Base-by-base conservation (phyloP, 345 rosid genomes). In the Ailanthus altissimus region DNA sequence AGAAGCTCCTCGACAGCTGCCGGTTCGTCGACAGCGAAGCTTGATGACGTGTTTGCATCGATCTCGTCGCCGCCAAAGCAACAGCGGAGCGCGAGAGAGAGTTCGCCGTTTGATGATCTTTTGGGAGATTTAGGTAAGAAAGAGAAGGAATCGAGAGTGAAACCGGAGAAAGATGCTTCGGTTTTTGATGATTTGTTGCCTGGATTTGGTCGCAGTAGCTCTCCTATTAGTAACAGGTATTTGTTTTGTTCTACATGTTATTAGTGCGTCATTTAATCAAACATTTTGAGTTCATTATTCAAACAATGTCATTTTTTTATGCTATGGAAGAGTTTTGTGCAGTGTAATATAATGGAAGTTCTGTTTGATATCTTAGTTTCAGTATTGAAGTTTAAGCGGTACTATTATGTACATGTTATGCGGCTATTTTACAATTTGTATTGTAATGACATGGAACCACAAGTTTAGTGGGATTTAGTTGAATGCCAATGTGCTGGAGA, bases 101-200 rank as follows among this genome's bases (percentile, higher is more conserved):
- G 72, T 78, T 82, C 82, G 70, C 71, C 86, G 0, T 84, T 90
- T 4, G 97, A 92, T 79, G 93, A 90, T 76, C 86, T 92, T 59
- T 68, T 90, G 50, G 93, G 85, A 42, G 78, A 81, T 78, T 63
- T 85, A 25, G 88, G 93, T 38, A 86, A 72, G 72, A 76, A 63
- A 16, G 91, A 81, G 57, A 59, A 77, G 0, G 84, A 84, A 46
- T 65, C 81, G 40, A 79, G 82, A 67, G 76, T 72, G 28, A 67
- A 38, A 64, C 63, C 70, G 25, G 83, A 77, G 72, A 84, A 84
- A 46, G 84, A 78, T 51, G 72, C 81, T 5, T 79, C 86, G 21
- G 86, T 49, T 59, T 93, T 93, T 63, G 95, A 90, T 80, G 97
- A 93, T 75, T 79, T 93, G 86, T 84, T 91, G 64, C 87, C 90